Percentiles rank a stretch among this genome's conserved stretches.
These are phyloP conservation scores for Colletotrichum euphorbiae DNA, from an alignment of 2,329 filamentous ascomycete genomes.

Conservation along the genomic window DNA sequence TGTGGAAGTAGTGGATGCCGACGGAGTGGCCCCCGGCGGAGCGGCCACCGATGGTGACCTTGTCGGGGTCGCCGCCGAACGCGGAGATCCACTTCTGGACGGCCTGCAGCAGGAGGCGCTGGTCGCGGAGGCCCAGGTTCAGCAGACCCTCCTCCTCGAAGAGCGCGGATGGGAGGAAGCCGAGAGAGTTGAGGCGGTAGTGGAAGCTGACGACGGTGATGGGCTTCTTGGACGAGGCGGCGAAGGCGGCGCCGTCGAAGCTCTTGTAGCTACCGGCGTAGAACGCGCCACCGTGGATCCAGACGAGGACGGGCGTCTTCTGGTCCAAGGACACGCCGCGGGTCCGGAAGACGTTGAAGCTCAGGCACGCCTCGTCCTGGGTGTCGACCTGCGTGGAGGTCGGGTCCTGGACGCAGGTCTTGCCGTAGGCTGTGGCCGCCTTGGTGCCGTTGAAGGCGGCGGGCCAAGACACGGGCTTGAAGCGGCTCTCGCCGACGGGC, in stretches of 20 bases:
- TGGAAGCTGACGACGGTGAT: slow-evolving; percentile 74
- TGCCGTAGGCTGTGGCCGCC: slow-evolving; percentile 53
- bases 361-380: slow-evolving; percentile 50
- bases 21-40: slow-evolving; percentile 70
- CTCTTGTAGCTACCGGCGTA: slow-evolving; percentile 48
- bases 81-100: slow-evolving; percentile 71
- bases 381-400: slow-evolving; percentile 31
- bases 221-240: slow-evolving; percentile 55
- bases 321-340: slow-evolving; percentile 47
- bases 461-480: slow-evolving; percentile 55
- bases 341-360: slow-evolving; percentile 55
- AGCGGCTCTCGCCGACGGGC: slow-evolving; percentile 54
- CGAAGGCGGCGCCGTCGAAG: slow-evolving; percentile 52
- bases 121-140: slow-evolving; percentile 72
- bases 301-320: slow-evolving; percentile 53
- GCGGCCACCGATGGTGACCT: slow-evolving; percentile 75
- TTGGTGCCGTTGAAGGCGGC: slow-evolving; percentile 53
- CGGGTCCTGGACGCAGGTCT: slow-evolving; percentile 55
- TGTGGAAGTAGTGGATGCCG: slow-evolving; percentile 71
- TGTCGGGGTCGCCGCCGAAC: slow-evolving; percentile 74
- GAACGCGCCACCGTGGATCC: slow-evolving; percentile 56
- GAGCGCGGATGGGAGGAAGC: slow-evolving; percentile 69
- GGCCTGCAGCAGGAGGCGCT: slow-evolving; percentile 71
- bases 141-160: slow-evolving; percentile 64
- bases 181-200: slow-evolving; percentile 72